Evolutionary conservation across 1,284 basidiomycete genomes (phyloP).

Genomic region (Chondrostereum purpureum): DNA sequence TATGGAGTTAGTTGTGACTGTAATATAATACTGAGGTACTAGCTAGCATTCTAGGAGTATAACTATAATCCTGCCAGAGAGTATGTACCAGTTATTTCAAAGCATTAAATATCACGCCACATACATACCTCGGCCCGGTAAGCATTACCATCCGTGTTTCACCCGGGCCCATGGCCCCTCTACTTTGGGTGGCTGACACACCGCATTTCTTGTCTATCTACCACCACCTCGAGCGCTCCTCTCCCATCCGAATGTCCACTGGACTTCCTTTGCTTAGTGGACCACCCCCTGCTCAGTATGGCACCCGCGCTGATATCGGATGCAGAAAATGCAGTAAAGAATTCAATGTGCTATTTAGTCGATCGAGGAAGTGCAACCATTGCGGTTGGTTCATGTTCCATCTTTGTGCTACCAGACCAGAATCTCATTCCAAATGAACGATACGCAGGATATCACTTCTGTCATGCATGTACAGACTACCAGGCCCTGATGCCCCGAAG

Average conservation of each 20-base stretch:
- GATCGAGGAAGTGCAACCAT: conserved; percentile 64
- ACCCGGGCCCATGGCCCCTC: no score
- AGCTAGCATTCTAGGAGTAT: no score
- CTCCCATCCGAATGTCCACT: conserved; percentile 8
- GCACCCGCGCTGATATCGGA: conserved; percentile 31
- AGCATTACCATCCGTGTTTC: no score
- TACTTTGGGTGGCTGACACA: no score
- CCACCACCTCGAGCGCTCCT: not conserved
- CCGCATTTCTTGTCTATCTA: not conserved
- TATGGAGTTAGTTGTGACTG: no score
- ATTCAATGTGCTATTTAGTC: conserved; percentile 60
- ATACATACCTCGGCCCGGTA: no score
- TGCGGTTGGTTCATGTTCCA: conserved; percentile 42
- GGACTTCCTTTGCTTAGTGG: conserved; percentile 71
- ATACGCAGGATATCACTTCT: conserved; percentile 58
- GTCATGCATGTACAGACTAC: conserved; percentile 65
- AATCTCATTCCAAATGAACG: conserved; percentile 1
- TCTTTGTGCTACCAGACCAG: conserved; percentile 6
- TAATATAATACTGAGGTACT: no score
- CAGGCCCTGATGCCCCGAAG: conserved; percentile 65
- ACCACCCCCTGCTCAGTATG: conserved; percentile 38
- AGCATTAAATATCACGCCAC: no score
- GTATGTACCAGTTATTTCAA: no score
- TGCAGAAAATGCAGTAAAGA: conserved; percentile 74
- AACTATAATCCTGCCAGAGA: no score